Conservation (phyloP, 495 filamentous ascomycete genomes). For the Penicillium turbatum region DNA sequence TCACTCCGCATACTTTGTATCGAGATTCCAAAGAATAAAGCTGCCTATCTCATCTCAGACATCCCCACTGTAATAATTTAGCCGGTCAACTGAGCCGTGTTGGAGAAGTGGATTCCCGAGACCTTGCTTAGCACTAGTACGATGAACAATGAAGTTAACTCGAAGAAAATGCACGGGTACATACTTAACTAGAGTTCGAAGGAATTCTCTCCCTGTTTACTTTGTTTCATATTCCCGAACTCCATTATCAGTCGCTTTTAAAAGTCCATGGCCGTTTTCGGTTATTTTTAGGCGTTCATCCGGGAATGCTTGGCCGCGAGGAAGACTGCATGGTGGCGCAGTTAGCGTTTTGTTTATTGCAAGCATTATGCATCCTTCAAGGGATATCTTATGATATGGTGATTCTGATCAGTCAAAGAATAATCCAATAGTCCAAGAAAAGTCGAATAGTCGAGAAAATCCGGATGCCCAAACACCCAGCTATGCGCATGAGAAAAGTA, state of each 20-base stretch:
- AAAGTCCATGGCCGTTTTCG: background rate
- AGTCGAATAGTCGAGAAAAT: background rate
- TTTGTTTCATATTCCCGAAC: background rate
- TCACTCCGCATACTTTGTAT: no score
- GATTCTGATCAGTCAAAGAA: constrained; percentile 2
- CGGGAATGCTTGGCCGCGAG: background rate
- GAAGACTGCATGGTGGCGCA: constrained; percentile 11
- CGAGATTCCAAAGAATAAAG: background rate
- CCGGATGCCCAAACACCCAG: constrained; percentile 23
- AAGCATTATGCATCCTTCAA: background rate
- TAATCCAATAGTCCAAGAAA: background rate
- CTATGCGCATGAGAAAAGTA: constrained; percentile 18
- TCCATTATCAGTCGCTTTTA: background rate
- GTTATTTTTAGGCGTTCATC: constrained; percentile 23
- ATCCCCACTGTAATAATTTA: background rate
- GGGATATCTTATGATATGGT: constrained; percentile 1
- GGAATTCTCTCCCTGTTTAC: background rate
- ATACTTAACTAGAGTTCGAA: background rate
- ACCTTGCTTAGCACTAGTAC: background rate
- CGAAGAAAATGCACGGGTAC: background rate
- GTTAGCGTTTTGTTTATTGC: background rate
- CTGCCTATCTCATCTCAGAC: background rate
- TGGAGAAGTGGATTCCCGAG: background rate
- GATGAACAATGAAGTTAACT: no score
- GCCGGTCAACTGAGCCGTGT: background rate